These are phyloP conservation scores for Sarocladium brachiariae DNA, from an alignment of 2,329 filamentous ascomycete genomes.

Conservation along the genomic window DNA sequence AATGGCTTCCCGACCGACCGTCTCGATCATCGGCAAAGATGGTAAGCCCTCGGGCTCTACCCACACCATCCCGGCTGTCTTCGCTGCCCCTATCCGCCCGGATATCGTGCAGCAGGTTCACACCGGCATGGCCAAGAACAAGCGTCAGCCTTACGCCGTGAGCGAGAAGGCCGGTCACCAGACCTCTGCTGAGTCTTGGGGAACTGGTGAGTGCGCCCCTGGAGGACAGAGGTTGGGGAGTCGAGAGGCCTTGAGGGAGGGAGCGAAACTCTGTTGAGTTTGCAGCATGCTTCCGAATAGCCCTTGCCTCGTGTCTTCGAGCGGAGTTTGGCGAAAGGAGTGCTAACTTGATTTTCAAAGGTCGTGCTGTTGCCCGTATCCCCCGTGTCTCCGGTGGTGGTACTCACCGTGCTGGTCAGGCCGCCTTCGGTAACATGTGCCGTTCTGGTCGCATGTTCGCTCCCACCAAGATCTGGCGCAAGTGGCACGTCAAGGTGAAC, in stretches of 20 bases:
- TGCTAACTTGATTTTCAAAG: constrained; percentile 41
- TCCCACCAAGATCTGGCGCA: constrained; percentile 99
- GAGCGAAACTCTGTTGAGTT: too few relatives aligned
- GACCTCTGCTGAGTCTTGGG: constrained; percentile 99
- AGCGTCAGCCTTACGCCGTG: constrained; percentile 98
- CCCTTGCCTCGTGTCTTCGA: too few relatives aligned
- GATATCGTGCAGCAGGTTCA: constrained; percentile 99
- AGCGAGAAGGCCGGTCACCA: constrained; percentile 99
- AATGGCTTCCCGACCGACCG: constrained; percentile 96
- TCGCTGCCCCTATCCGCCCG: constrained; percentile 93
- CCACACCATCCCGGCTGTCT: constrained; percentile 91
- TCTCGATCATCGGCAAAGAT: constrained; percentile 95
- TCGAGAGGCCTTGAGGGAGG: background rate
- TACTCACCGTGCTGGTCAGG: constrained; percentile 99
- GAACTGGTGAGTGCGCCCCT: constrained; percentile 70
- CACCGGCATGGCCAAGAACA: constrained; percentile 99
- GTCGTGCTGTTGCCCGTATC: constrained; percentile 99
- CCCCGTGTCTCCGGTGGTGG: constrained; percentile 99
- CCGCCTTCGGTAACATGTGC: constrained; percentile 99
- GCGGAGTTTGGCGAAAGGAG: too few relatives aligned
- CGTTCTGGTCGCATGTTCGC: constrained; percentile 99
- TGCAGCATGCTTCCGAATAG: background rate
- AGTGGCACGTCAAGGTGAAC: constrained; percentile 99
- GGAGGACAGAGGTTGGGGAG: background rate
- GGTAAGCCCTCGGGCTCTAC: constrained; percentile 85